Percentiles rank a stretch among this genome's conserved stretches.
Evolutionary conservation across 2,329 filamentous ascomycete species (phyloP).

Genomic region (Geoglossum cookeanum): DNA sequence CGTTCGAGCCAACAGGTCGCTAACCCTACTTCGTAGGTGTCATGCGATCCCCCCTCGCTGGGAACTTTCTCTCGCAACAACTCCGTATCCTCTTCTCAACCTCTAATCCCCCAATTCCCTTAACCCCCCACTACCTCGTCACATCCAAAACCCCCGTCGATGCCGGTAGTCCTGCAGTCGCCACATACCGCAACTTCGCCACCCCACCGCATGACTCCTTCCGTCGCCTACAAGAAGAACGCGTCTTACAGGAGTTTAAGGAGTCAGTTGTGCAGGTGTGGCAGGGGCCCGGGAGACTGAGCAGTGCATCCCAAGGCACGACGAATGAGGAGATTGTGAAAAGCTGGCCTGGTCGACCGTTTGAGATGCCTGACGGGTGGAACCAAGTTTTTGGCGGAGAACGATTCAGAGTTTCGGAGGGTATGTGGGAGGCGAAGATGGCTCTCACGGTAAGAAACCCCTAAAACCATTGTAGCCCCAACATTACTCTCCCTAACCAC

Average conservation of each 20-base stretch:
- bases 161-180: constrained; percentile 61
- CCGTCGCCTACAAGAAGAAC: constrained; percentile 72
- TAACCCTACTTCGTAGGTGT: constrained; percentile 32
- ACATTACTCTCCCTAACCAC: background rate
- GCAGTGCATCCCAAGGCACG: constrained; percentile 26
- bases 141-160: constrained; percentile 78
- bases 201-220: constrained; percentile 47
- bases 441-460: constrained; percentile 30
- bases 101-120: constrained; percentile 46
- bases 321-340: constrained; percentile 59
- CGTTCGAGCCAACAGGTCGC: background rate
- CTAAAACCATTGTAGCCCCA: background rate
- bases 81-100: constrained; percentile 61
- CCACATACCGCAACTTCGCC: constrained; percentile 51
- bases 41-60: constrained; percentile 67
- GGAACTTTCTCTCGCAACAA: constrained; percentile 78
- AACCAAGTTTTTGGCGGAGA: constrained; percentile 90
- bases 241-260: constrained; percentile 88
- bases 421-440: constrained; percentile 73
- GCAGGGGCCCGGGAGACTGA: constrained; percentile 56
- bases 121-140: constrained; percentile 75
- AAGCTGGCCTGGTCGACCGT: constrained; percentile 60
- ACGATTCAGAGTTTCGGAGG: constrained; percentile 70
- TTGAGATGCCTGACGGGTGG: constrained; percentile 92
- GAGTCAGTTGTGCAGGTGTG: constrained; percentile 92